Evolutionary conservation across 1,284 basidiomycete genomes (phyloP), one percentile per base, ranked within the genome.

Genomic region (Puccinia triticina): DNA sequence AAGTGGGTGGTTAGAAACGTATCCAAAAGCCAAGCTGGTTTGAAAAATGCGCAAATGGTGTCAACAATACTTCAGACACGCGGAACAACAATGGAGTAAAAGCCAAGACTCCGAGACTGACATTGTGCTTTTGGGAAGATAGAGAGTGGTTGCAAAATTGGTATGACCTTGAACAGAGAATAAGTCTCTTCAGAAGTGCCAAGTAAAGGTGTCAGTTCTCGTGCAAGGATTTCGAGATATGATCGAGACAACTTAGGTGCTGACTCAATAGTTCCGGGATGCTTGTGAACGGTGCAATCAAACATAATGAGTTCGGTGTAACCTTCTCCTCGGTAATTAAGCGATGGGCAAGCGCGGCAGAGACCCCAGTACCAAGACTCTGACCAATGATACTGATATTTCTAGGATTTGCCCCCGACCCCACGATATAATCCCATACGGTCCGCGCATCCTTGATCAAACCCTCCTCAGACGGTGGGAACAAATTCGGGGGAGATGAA

Each of bases 281-380:
- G 69, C 77, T 80, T 32, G 77, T 80, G 46, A 80, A 80, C 11
- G 77, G 77, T 7, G 77, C 66, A 48, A 80, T 71, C 34, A 80
- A 66, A 55, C 77, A 71, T 34, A 80, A n/a, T 8, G 67, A 67
- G 29, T 72, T 69, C 11, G 77, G 77, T 18, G 29, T 57, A 16
- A 69, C 32, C 16, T 55, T 40, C 14, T 69, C 64, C 40, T 71
- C 29, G 21, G 67, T 71, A 55, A 71, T 72, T 32, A 80, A 61
- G 5, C 40, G 66, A 72, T 80, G 77, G 46, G 77, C 69, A 46
- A 80, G 67, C n/a, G 46, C 77, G 21, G 57, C 43, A 59, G 77
- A 71, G 50, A 80, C 69, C n/a, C 53, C 77, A 29, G 77, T 80
- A 46, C 77, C 77, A n/a, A 80, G 77, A 43, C 77, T 80, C n/a